Conservation (phyloP, 768 basidiomycete species). For the Serendipita indica region DNA sequence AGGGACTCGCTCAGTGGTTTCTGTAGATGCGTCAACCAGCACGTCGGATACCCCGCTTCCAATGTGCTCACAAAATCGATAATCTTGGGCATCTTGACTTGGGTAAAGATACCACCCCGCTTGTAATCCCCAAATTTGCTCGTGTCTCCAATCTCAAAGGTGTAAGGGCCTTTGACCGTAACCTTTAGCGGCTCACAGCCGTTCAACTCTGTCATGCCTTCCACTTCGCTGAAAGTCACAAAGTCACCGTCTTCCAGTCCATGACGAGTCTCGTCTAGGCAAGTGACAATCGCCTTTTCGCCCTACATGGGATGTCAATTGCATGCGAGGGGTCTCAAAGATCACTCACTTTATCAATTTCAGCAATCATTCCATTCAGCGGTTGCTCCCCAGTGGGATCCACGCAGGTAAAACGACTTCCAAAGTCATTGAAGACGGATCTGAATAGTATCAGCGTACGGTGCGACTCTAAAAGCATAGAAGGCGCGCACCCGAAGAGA, state of each 20-base stretch:
- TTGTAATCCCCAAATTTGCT: constrained; percentile 61
- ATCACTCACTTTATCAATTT: constrained; percentile 58
- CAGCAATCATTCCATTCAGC: constrained; percentile 87
- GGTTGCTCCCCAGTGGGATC: constrained; percentile 98
- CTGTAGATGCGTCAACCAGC: constrained; percentile 27
- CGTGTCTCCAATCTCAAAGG: constrained; percentile 91
- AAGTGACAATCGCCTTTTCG: constrained; percentile 84
- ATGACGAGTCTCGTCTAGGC: constrained; percentile 91
- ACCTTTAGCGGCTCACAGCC: constrained; percentile 84
- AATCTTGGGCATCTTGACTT: constrained; percentile 98
- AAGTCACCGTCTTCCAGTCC: constrained; percentile 98
- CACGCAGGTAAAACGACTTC: constrained; percentile 83
- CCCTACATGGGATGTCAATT: constrained; percentile 33
- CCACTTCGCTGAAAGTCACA: constrained; percentile 90
- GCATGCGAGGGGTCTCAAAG: constrained; percentile 9
- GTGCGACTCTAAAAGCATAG: background rate
- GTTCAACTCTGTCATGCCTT: constrained; percentile 88
- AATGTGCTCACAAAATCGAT: constrained; percentile 66
- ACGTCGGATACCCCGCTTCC: background rate
- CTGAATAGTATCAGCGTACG: constrained; percentile 27
- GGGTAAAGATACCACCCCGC: constrained; percentile 85
- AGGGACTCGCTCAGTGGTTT: constrained; percentile 87
- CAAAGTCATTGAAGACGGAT: constrained; percentile 93
- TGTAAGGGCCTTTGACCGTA: constrained; percentile 91
- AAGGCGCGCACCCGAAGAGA: constrained; percentile 64